phyloP scores from a whole-genome alignment of 2,329 filamentous ascomycete species.

The Diaporthe aspalathi region DNA sequence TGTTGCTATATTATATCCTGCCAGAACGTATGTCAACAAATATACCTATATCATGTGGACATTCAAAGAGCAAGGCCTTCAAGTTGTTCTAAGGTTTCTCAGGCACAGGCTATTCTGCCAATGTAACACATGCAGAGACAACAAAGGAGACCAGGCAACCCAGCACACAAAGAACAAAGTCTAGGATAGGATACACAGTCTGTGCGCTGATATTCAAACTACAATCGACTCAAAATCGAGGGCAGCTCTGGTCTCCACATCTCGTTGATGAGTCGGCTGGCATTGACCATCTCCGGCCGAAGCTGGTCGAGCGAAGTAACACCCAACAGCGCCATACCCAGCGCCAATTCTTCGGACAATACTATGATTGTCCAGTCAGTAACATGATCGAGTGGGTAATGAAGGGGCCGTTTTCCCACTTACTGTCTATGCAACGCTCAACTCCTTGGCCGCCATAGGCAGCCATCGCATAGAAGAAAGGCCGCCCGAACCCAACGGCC shows the following conservation, averaged over 20 bases:
- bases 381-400: neutral
- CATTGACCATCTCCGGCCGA: slow-evolving; percentile 63
- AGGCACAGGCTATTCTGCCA: neutral
- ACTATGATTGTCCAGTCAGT: slow-evolving; percentile 33
- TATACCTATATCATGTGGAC: too few species aligned
- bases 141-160: neutral
- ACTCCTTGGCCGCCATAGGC: slow-evolving; percentile 37
- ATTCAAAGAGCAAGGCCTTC: neutral
- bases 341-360: slow-evolving; percentile 46
- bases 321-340: slow-evolving; percentile 61
- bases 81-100: neutral
- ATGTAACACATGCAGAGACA: slow-evolving; percentile 2
- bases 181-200: neutral
- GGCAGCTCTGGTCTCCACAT: slow-evolving; percentile 49
- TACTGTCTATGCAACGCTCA: slow-evolving; percentile 37
- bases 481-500: slow-evolving; percentile 60
- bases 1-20: too few species aligned
- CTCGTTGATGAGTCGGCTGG: slow-evolving; percentile 46
- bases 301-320: slow-evolving; percentile 61
- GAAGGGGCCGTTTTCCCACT: slow-evolving; percentile 30
- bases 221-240: slow-evolving; percentile 41
- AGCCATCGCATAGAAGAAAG: slow-evolving; percentile 52
- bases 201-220: neutral
- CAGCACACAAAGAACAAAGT: neutral
- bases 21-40: too few species aligned